Percentiles rank a stretch among this genome's conserved stretches.
phyloP scores from a whole-genome alignment of 768 basidiomycete genomes.

The Mycena alexandri region DNA sequence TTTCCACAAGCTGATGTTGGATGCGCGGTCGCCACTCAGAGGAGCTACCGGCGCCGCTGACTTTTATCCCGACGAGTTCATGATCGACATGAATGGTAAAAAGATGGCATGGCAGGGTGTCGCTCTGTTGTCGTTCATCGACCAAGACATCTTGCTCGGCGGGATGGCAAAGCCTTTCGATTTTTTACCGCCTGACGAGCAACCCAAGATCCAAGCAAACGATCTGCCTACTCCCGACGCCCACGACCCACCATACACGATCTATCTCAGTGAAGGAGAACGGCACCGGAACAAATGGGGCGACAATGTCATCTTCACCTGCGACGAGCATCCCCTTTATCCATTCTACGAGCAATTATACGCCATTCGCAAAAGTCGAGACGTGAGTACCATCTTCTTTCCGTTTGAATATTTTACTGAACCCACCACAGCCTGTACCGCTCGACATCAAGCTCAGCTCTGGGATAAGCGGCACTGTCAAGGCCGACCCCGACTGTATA shows the following conservation, averaged over 20 bases:
- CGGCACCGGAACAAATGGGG: constrained; percentile 88
- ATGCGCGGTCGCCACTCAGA: constrained; percentile 72
- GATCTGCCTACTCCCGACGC: constrained; percentile 21
- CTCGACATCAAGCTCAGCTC: constrained; percentile 78
- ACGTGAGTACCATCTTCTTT: constrained; percentile 62
- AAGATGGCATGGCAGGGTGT: constrained; percentile 99
- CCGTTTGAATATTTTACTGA: constrained; percentile 26
- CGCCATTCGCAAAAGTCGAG: constrained; percentile 85
- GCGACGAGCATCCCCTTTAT: constrained; percentile 88
- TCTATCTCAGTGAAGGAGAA: constrained; percentile 82
- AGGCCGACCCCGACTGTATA: constrained; percentile 89
- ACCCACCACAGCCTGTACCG: constrained; percentile 70
- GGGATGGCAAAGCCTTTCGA: constrained; percentile 71
- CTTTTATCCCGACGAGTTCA: constrained; percentile 87
- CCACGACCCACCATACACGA: constrained; percentile 34
- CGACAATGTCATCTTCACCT: constrained; percentile 83
- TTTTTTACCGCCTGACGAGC: constrained; percentile 32
- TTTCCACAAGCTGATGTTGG: constrained; percentile 91
- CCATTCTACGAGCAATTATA: constrained; percentile 91
- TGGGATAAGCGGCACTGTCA: constrained; percentile 84
- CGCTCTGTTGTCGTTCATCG: constrained; percentile 95
- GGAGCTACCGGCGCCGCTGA: constrained; percentile 58
- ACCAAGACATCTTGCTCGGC: constrained; percentile 82
- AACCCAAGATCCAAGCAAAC: constrained; percentile 8
- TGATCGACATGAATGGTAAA: constrained; percentile 99